These are phyloP conservation scores for Diaporthe humulicola DNA, from an alignment of 2,329 filamentous ascomycete genomes.

Conservation along the genomic window DNA sequence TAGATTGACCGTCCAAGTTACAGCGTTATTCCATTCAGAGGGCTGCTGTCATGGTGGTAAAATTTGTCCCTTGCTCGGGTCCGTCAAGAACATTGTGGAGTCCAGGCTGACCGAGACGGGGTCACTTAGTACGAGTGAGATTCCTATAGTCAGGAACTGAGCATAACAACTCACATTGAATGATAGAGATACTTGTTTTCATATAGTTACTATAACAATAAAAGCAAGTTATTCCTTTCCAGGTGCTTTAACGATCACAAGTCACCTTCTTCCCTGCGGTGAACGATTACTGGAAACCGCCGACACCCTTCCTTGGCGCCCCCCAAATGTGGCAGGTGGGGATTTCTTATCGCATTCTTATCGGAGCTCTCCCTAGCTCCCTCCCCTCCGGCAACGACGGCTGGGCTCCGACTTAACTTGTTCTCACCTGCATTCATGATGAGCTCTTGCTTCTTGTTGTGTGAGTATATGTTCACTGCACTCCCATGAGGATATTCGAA, in stretches of 20 bases:
- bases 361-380: slow-evolving; percentile 32
- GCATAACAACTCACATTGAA: no score
- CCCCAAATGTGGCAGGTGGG: slow-evolving; percentile 33
- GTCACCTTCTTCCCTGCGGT: no score
- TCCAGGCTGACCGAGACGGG: no score
- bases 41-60: slow-evolving; percentile 44
- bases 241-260: no score
- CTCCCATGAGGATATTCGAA: not conserved
- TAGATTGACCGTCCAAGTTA: slow-evolving; percentile 40
- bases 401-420: slow-evolving; percentile 1
- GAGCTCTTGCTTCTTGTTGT: slow-evolving; percentile 42
- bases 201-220: no score
- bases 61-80: not conserved
- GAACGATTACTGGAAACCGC: no score
- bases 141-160: no score
- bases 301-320: no score
- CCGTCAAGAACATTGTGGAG: no score
- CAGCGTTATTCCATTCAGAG: slow-evolving; percentile 41
- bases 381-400: slow-evolving; percentile 33
- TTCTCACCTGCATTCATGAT: slow-evolving; percentile 43
- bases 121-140: no score
- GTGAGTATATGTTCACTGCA: not conserved
- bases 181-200: no score
- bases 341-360: slow-evolving; percentile 27
- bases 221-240: no score